Evolutionary conservation across 495 filamentous ascomycete species (phyloP).

Genomic region (Acidomyces sp.): DNA sequence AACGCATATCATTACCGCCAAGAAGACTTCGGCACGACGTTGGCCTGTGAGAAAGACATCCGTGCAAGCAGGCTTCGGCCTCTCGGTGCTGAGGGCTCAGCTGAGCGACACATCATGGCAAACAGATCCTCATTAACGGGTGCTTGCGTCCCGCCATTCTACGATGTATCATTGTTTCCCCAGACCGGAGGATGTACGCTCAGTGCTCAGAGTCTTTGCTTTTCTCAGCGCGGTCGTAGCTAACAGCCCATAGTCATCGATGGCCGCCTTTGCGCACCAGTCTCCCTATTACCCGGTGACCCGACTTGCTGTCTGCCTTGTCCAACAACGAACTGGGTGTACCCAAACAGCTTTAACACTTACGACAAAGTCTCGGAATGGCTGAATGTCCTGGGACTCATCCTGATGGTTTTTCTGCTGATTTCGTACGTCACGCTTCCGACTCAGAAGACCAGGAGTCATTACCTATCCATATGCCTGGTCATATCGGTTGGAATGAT

Average conservation of each 20-base stretch:
- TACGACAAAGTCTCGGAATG: slow-evolving; percentile 57
- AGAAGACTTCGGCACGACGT: background rate
- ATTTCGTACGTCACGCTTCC: slow-evolving; percentile 73
- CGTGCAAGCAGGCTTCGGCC: no score
- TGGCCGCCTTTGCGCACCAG: slow-evolving; percentile 51
- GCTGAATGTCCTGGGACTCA: slow-evolving; percentile 62
- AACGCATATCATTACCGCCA: no score
- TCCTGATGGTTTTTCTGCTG: slow-evolving; percentile 62
- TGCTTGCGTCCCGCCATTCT: slow-evolving; percentile 51
- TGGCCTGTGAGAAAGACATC: background rate
- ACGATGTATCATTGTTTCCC: slow-evolving; percentile 47
- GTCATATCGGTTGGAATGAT: slow-evolving; percentile 61
- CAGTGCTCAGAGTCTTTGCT: no score
- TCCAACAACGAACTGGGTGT: slow-evolving; percentile 60
- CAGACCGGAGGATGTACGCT: slow-evolving; percentile 51
- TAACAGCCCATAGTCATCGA: slow-evolving; percentile 43
- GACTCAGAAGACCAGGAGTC: slow-evolving; percentile 77
- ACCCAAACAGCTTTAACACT: slow-evolving; percentile 37
- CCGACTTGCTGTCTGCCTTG: slow-evolving; percentile 78
- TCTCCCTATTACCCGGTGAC: slow-evolving; percentile 28
- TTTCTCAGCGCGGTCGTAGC: slow-evolving; percentile 5
- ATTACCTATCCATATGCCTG: slow-evolving; percentile 83
- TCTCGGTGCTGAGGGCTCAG: background rate
- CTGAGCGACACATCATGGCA: slow-evolving; percentile 11
- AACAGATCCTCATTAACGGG: slow-evolving; percentile 28